Percentiles rank a stretch among this genome's conserved stretches.
Conservation (phyloP, 2,329 filamentous ascomycete genomes). For the Beauveria asiatica region DNA sequence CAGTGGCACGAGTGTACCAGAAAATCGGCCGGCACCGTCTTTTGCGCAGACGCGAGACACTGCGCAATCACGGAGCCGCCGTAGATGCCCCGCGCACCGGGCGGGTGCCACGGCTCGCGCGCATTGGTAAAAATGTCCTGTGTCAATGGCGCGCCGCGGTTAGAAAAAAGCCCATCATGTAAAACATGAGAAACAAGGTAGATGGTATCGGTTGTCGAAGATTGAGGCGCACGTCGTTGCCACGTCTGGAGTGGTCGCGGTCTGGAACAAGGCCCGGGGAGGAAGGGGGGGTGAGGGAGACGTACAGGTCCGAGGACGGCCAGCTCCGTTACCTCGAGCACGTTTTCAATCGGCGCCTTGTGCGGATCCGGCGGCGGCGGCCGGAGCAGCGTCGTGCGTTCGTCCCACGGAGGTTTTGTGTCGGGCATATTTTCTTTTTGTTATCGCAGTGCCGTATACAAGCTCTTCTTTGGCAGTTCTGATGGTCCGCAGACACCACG, state of each 20-base stretch:
- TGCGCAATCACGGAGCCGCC: conserved; percentile 91
- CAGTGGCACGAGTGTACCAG: conserved; percentile 95
- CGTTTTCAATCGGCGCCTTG: conserved; percentile 77
- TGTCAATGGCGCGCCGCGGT: neutral
- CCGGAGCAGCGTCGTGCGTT: conserved; percentile 42
- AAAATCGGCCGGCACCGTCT: conserved; percentile 74
- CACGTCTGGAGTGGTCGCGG: too few species aligned
- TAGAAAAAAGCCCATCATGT: neutral
- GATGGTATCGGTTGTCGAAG: neutral
- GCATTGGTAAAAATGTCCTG: conserved; percentile 94
- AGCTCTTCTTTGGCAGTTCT: neutral
- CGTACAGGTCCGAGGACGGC: conserved; percentile 64
- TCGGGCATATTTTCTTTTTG: conserved; percentile 1
- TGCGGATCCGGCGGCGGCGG: conserved; percentile 63
- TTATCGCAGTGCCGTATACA: neutral
- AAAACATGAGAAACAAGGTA: neutral
- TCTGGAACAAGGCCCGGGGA: neutral
- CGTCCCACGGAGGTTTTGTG: conserved; percentile 15
- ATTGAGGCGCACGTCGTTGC: too few species aligned
- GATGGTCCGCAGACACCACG: too few species aligned
- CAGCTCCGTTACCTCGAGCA: conserved; percentile 76
- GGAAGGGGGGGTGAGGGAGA: conserved; percentile 11
- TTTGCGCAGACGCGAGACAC: conserved; percentile 77
- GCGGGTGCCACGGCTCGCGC: conserved; percentile 83
- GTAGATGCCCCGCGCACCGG: conserved; percentile 86